Evolutionary conservation across 805 yeast species (phyloP), one percentile per base, ranked within the genome.

Genomic region (Monosporozyma siamensis): DNA sequence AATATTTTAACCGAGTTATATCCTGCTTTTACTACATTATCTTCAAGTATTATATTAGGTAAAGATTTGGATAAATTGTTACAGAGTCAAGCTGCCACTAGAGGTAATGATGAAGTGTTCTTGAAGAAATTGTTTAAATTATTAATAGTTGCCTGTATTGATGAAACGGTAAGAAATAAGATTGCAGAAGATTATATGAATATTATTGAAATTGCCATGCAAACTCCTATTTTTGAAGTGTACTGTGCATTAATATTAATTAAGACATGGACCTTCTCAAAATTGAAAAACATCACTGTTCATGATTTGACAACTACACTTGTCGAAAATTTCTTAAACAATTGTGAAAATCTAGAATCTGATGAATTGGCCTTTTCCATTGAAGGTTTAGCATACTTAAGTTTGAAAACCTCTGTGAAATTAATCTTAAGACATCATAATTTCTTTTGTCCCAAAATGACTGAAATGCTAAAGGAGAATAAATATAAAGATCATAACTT

Each of bases 181-280:
- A 72, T 76, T 34, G 63, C 74, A 1, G 64, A 67, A 17, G 64
- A 67, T 37, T 79, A 72, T 55, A 45, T 68, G 29, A 53, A 59
- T 4, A 50, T 73, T 0, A 53, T 78, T 18, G 57, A 70, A 17
- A 54, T 58, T 31, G 70, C 72, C 0, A 44, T 69, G 9, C 48
- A 48, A 6, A 35, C 59, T 21, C 42, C 47, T 7, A 49, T 54
- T 2, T 56, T 59, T 21, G 59, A 59, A 40, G 40, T 66, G 7
- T 52, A 68, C 10, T 61, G 78, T 0, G 65, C 72, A 0, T 52
- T 77, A 30, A 71, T 72, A 3, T 51, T 77, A n/a, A 60, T 76
- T 6, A 80, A 80, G 54, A 58, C 77, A 2, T 78, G 83, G 83
- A 70, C 71, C 40, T 67, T 71, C 43, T 58, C 73, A 0, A 65